Percentiles rank a stretch among this genome's conserved stretches.
These are phyloP conservation scores for Funneliformis geosporum DNA, from an alignment of 192 early-diverging fungal species.

Conservation along the genomic window DNA sequence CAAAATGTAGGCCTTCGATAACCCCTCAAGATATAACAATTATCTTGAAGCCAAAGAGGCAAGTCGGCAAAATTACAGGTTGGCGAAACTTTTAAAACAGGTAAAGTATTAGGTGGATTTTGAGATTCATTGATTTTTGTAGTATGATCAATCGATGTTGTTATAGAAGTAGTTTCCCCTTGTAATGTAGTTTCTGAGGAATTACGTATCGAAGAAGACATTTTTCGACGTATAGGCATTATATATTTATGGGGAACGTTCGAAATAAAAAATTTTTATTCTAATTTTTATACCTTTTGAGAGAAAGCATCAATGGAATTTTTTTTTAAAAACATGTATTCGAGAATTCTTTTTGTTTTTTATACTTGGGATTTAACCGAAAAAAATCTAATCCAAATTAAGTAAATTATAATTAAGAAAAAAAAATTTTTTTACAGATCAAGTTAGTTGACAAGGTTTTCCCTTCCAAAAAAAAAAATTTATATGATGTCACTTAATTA, in stretches of 20 bases:
- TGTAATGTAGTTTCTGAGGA: not conserved
- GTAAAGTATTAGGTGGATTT: not conserved
- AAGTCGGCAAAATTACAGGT: slow-evolving; percentile 30
- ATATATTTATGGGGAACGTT: not conserved
- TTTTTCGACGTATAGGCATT: not conserved
- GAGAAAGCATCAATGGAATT: too few relatives aligned
- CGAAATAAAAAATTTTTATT: not conserved
- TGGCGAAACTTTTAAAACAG: not conserved
- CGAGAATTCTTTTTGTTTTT: too few relatives aligned
- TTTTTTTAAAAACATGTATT: too few relatives aligned
- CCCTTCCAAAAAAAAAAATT: not conserved
- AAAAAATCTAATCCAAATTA: too few relatives aligned
- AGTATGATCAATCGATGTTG: too few relatives aligned
- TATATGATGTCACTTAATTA: too few relatives aligned
- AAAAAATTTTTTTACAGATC: too few relatives aligned
- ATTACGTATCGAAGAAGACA: not conserved
- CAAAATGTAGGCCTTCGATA: slow-evolving; percentile 30
- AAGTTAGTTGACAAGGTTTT: too few relatives aligned
- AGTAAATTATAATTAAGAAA: too few relatives aligned
- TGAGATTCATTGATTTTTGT: not conserved
- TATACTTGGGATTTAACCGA: too few relatives aligned
- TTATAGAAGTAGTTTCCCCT: not conserved
- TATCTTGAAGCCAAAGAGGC: slow-evolving; percentile 30
- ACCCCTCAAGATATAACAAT: slow-evolving; percentile 22
- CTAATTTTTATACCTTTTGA: too few relatives aligned